Evolutionary conservation across 768 basidiomycete species (phyloP), one percentile per base, ranked within the genome.

Genomic region (Tylopilus intermedius): DNA sequence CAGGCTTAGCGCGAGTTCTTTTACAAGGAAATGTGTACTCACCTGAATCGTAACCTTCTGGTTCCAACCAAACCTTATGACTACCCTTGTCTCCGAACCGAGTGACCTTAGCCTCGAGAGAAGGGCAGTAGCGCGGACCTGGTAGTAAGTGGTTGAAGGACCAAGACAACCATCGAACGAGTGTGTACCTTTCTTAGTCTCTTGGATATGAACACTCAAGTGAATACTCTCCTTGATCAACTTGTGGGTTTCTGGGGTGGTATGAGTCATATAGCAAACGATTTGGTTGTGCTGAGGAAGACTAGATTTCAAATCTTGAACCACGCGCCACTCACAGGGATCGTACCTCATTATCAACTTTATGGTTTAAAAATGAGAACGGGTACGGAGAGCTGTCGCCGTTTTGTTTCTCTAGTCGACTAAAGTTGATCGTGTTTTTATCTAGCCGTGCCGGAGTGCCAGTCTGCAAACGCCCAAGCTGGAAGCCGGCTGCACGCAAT

Each of bases 81-180:
- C 71, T 70, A 6, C 74, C 69, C 67, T 88, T 91, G 55, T 87
- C 71, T 3, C 79, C 79, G 65, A 94, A 94, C 11, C 90, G 80
- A 37, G 83, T 74, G 8, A 95, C 81, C 66, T 95, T 95, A 9
- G 89, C 82, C 67, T 95, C 93, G 1, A 95, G 76, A 0, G 90
- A 92, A 6, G 93, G 93, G 57, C 93, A 95, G 67, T 95, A 95
- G 18, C 93, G 80, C 5, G 93, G 93, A 2, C 92, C 90, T 91
- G 50, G 14, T 15, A 18, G 43, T 9, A 1, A 13, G 22, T 44
- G 27, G 43, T 54, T 7, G 41, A 33, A 32, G 2, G 22, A 41
- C 11, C 15, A 47, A 21, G 4, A 33, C 15, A 37, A 24, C 2
- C n/a, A 8, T 22, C 21, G 3, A 49, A 33, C 42, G 13, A n/a